Evolutionary conservation across 1,284 basidiomycete species (phyloP), one percentile per base, ranked within the genome.

Genomic region (Marasmius fiardii): DNA sequence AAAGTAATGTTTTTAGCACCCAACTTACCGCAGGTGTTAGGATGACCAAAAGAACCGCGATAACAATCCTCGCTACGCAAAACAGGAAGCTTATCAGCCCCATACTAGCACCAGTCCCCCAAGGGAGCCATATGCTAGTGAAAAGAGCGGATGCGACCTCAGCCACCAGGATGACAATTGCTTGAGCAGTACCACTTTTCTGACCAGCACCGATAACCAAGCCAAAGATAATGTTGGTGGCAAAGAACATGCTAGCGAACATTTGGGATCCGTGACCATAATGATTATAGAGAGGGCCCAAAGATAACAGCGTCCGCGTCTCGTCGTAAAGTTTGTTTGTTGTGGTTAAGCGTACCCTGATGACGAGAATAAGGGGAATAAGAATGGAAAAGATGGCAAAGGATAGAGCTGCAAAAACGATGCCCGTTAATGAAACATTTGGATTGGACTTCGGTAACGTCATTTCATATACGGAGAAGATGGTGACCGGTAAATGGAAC

Each of bases 101-200:
- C 95, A 98, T 98, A 61, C 93, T 92, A 1, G 95, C 94, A 2
- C 95, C 95, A 54, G 92, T 90, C 41, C 92, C 94, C 95, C 95
- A 98, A 16, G 95, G 95, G 56, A 95, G 80, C 93, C 94, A 97
- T 41, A 97, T 78, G 57, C 90, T 93, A 41, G 94, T 96, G 31
- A 92, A 82, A 53, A 96, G 75, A 4, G 93, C 90, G 43, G 88
- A 84, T 31, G 79, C 78, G 16, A 97, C 86, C 68, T 97, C 94
- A 26, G 92, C 82, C 14, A 95, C 80, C 18, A 96, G 77, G 60
- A 99, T 85, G 54, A 98, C 80, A 64, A 97, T 86, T 1, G 94
- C 89, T 69, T 98, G 96, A 3, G 91, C 88, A 0, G 93, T 93
- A 1, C 95, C 96, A 63, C 88, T 93, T 61, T 77, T 78, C 74